Evolutionary conservation across 164 flowering plant genomes (phyloP).

Genomic region (Hamamelis virginiana): DNA sequence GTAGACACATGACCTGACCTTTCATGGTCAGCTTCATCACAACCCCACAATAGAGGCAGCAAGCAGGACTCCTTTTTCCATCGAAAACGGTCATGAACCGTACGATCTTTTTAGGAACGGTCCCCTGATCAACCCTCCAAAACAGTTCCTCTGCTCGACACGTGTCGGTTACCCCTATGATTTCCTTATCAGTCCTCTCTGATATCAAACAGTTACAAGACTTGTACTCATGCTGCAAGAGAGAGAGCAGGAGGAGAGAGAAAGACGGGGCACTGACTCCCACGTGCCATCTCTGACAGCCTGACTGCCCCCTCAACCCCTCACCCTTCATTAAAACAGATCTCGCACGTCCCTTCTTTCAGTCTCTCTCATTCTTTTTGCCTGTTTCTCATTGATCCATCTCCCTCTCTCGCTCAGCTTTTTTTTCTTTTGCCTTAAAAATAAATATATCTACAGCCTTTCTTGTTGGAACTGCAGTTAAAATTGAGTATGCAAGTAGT

Average conservation of each 20-base stretch:
- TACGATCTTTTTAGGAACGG: constrained; percentile 16
- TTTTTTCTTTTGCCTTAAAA: neutral
- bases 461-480: constrained; percentile 2
- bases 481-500: too few relatives aligned
- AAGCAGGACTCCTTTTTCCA: neutral
- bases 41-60: neutral
- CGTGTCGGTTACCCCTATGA: constrained; percentile 16
- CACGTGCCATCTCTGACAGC: constrained; percentile 15
- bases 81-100: constrained; percentile 11
- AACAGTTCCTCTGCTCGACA: constrained; percentile 1
- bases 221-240: too few relatives aligned
- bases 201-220: neutral
- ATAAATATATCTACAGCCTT: neutral
- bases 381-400: constrained; percentile 21
- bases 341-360: constrained; percentile 15
- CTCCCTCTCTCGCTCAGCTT: constrained; percentile 7
- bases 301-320: constrained; percentile 1
- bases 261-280: constrained; percentile 29
- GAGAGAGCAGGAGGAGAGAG: neutral
- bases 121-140: constrained; percentile 1
- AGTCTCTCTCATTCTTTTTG: constrained; percentile 37
- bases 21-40: constrained; percentile 14
- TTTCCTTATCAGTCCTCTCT: neutral
- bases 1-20: constrained; percentile 29
- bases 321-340: neutral